Conservation (phyloP, 139 green algal genomes). For the Raphidocelis subcapitata region DNA sequence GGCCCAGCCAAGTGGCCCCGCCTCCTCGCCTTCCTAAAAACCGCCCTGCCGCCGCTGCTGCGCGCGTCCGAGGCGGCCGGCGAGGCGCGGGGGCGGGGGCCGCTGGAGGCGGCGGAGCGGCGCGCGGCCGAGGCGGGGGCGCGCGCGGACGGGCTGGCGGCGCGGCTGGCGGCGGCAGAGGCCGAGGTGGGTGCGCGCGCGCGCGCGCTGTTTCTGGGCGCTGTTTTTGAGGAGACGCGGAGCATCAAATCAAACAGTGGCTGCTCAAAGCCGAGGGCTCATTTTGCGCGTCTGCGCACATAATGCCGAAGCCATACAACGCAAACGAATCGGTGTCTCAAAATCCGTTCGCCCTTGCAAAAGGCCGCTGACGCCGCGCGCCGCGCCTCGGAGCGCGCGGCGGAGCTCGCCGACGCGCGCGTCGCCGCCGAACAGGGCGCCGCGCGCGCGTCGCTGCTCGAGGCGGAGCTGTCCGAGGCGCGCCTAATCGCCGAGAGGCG, state of each 20-base stretch:
- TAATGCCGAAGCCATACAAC: background rate
- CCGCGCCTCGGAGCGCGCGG: background rate
- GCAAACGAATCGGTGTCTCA: background rate
- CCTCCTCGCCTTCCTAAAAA: background rate
- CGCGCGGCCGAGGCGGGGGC: no score
- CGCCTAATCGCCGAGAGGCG: no score
- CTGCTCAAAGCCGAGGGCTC: background rate
- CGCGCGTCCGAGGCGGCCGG: background rate
- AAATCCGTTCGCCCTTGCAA: background rate
- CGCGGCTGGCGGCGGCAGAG: no score
- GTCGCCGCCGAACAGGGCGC: background rate
- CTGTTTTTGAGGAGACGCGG: no score
- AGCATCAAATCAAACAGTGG: no score
- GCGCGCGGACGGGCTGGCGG: no score
- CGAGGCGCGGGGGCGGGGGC: background rate
- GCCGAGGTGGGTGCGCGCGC: no score
- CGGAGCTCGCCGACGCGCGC: background rate
- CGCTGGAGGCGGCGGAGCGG: background rate
- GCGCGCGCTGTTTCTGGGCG: no score
- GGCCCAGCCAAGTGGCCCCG: background rate
- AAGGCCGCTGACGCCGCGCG: background rate
- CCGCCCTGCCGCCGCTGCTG: background rate
- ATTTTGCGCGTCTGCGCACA: background rate
- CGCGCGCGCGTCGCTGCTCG: background rate
- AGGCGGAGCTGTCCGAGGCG: conserved; percentile 1